Percentiles rank a stretch among this genome's conserved stretches.
phyloP scores from a whole-genome alignment of 305 asterid genomes.

The Solanum aculeatissimum region DNA sequence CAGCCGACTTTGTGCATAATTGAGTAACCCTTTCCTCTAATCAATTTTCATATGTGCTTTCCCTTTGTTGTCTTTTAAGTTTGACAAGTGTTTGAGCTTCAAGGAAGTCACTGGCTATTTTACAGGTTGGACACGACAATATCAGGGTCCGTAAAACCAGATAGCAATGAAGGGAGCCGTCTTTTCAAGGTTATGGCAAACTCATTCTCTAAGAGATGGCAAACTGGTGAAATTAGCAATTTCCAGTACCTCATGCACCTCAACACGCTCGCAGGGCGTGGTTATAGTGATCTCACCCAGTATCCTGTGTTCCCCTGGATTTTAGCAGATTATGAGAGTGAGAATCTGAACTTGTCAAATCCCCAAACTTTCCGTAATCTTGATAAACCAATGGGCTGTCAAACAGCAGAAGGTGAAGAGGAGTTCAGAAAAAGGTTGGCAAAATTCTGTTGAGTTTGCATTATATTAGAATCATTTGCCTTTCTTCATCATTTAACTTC shows the following conservation, averaged over 20 bases:
- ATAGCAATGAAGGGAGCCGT: slow-evolving; percentile 90
- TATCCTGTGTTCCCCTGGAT: slow-evolving; percentile 99
- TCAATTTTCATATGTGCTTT: background rate
- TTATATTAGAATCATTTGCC: background rate
- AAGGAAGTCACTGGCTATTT: background rate
- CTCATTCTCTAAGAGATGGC: slow-evolving; percentile 99
- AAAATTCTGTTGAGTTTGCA: background rate
- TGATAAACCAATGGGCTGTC: slow-evolving; percentile 98
- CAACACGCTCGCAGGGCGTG: slow-evolving; percentile 99
- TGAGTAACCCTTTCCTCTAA: background rate
- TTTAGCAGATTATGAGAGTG: slow-evolving; percentile 93
- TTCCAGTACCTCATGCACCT: slow-evolving; percentile 99
- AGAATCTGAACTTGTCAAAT: slow-evolving; percentile 66
- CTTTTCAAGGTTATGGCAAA: slow-evolving; percentile 91
- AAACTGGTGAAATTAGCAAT: slow-evolving; percentile 99
- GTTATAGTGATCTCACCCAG: slow-evolving; percentile 98
- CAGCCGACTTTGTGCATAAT: background rate
- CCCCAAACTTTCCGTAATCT: slow-evolving; percentile 87
- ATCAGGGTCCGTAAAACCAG: slow-evolving; percentile 88
- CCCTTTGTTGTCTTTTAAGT: background rate
- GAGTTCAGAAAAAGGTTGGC: slow-evolving; percentile 92
- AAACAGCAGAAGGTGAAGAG: slow-evolving; percentile 89
- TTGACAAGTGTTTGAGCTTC: background rate
- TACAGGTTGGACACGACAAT: slow-evolving; percentile 92
- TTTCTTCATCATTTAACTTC: background rate